Evolutionary conservation across 768 basidiomycete genomes (phyloP), one percentile per base, ranked within the genome.

Genomic region (Leccinum truebloodii): DNA sequence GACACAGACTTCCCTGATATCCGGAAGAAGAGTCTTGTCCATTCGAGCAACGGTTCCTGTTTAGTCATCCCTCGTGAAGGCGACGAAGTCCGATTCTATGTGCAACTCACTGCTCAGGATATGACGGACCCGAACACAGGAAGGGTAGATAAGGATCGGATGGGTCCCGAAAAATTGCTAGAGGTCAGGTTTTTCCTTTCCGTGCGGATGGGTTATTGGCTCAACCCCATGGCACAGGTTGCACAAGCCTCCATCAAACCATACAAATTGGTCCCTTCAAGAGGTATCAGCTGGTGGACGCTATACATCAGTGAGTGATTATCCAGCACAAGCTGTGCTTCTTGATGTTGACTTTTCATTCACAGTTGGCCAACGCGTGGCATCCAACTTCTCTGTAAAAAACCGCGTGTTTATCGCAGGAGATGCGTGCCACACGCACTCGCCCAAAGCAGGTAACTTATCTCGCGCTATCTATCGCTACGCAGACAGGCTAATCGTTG

Each of bases 381-480:
- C 84, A 14, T 77, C 81, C 32, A 73, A 72, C n/a, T 86, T 80
- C 69, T 78, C 80, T 2, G 65, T 76, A 1, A 62, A 77, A 44
- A 70, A 84, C 34, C 80, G 85, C 5, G 75, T 84, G 2, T 83
- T 85, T 63, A 84, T 86, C 52, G 84, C 80, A 0, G 84, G 85
- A 13, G 83, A 83, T 62, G 83, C 83, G 3, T 84, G 80, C 39
- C 80, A 79, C 59, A 80, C 78, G 18, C 78, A 78, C 52, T 80
- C 77, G 1, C 77, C 76, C 1, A 78, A 79, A 69, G 80, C 79
- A 55, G 77, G 78, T 74, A 50, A 59, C 66, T 66, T 32, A 18
- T 55, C 51, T 20, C 16, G 18, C 34, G n/a, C 7, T 1, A n/a
- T 49, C 16, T 22, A n/a, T 34, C 22, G 8, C 30, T 20, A 4